phyloP scores from a whole-genome alignment of 2,329 filamentous ascomycete species.

The Aquanectria penicillioides region DNA sequence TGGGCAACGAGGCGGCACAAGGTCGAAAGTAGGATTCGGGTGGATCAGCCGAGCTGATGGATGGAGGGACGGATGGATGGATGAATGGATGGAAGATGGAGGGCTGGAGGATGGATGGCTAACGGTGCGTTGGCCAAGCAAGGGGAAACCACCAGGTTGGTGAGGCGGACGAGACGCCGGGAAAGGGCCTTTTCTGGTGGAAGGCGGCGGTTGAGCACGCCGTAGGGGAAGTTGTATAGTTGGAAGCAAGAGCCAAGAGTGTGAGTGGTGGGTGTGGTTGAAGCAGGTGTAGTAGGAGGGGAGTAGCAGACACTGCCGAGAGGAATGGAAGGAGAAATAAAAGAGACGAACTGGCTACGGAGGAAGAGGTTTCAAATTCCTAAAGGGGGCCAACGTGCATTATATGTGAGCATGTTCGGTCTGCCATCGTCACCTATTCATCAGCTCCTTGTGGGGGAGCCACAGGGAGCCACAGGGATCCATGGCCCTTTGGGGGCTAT shows the following conservation, averaged over 20 bases:
- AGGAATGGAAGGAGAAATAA: constrained; percentile 1
- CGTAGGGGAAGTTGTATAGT: neutral
- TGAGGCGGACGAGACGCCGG: constrained; percentile 13
- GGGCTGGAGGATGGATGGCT: constrained; percentile 1
- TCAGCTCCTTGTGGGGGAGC: constrained; percentile 21
- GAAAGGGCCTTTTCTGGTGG: constrained; percentile 18
- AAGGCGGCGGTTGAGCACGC: neutral
- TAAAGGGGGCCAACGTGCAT: constrained; percentile 22
- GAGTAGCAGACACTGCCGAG: too few relatives aligned
- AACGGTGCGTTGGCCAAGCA: neutral
- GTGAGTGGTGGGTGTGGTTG: neutral
- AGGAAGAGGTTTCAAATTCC: constrained; percentile 2
- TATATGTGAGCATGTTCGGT: constrained; percentile 19
- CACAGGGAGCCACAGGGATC: constrained; percentile 18
- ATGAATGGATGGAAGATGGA: constrained; percentile 14
- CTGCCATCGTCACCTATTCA: constrained; percentile 7
- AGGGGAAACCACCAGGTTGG: neutral
- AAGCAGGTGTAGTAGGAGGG: constrained; percentile 5
- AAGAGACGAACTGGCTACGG: constrained; percentile 11
- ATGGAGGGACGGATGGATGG: constrained; percentile 7
- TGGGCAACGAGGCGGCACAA: constrained; percentile 13
- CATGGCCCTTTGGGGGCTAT: neutral
- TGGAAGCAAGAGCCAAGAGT: neutral
- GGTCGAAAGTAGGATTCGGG: constrained; percentile 1
- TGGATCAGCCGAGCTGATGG: constrained; percentile 16